Percentiles rank a stretch among this genome's conserved stretches.
Conservation (phyloP, 208 protist genomes). For the Acanthamoeba rhysodes region DNA sequence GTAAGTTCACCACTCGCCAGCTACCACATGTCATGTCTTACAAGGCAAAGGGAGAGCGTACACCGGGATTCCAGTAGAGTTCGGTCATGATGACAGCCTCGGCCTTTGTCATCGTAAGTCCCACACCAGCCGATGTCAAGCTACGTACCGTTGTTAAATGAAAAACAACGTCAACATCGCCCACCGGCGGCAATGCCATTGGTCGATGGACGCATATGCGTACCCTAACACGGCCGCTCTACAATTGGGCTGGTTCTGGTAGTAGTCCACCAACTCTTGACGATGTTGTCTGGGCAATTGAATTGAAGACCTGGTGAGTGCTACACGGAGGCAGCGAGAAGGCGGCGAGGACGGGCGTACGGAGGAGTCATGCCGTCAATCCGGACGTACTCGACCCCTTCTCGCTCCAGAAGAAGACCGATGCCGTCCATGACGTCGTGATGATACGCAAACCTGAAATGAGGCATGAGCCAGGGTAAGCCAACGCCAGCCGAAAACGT, state of each 20-base stretch:
- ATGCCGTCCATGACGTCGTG: slow-evolving; percentile 83
- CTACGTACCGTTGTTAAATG: slow-evolving; percentile 67
- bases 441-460: slow-evolving; percentile 85
- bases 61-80: slow-evolving; percentile 98
- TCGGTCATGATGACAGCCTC: slow-evolving; percentile 97
- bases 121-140: slow-evolving; percentile 94
- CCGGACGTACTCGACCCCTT: slow-evolving; percentile 76
- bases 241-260: slow-evolving; percentile 76
- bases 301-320: background rate
- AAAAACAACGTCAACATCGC: too few relatives aligned
- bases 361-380: slow-evolving; percentile 74
- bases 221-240: slow-evolving; percentile 81
- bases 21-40: background rate
- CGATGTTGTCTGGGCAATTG: slow-evolving; percentile 28
- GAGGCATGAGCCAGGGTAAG: background rate
- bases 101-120: slow-evolving; percentile 96
- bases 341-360: background rate
- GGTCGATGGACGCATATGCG: background rate
- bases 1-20: background rate
- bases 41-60: slow-evolving; percentile 68
- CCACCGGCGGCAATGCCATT: background rate
- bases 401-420: slow-evolving; percentile 19
- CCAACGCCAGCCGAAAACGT: background rate
- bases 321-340: background rate
- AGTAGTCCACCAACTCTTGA: slow-evolving; percentile 80